phyloP scores from a whole-genome alignment of 177 flowering plant species.

The Telopea speciosissima region DNA sequence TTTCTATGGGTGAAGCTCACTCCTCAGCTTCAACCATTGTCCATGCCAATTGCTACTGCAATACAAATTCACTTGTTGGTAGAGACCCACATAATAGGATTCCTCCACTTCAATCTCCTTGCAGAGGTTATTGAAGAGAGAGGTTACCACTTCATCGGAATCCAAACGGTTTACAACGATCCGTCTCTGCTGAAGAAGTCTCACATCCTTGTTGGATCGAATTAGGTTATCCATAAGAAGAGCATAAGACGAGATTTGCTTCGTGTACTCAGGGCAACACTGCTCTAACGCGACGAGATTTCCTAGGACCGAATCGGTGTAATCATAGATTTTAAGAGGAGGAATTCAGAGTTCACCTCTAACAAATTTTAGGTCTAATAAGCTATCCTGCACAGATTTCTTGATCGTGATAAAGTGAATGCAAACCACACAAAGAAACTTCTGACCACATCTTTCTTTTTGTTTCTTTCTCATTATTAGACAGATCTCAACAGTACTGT shows the following conservation, averaged over 20 bases:
- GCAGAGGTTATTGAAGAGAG: constrained; percentile 16
- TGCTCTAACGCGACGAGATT: constrained; percentile 34
- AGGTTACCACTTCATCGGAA: constrained; percentile 11
- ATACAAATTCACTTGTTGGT: constrained; percentile 18
- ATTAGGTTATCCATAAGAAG: constrained; percentile 25
- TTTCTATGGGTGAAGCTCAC: too few species aligned
- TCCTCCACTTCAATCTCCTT: constrained; percentile 11
- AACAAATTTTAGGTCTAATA: constrained; percentile 22
- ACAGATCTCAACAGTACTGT: too few species aligned
- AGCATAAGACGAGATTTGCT: constrained; percentile 22
- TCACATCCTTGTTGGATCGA: constrained; percentile 18
- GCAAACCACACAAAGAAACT: too few species aligned
- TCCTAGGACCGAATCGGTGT: constrained; percentile 23
- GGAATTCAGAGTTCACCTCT: constrained; percentile 27
- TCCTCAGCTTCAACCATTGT: background rate
- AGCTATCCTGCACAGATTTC: constrained; percentile 5
- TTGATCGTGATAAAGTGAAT: constrained; percentile 24
- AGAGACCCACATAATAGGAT: constrained; percentile 14
- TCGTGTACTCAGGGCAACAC: background rate
- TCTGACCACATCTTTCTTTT: too few species aligned
- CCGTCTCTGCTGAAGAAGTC: constrained; percentile 8
- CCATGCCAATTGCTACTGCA: background rate
- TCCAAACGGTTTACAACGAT: constrained; percentile 15
- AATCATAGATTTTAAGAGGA: constrained; percentile 7
- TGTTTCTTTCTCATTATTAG: too few species aligned